Evolutionary conservation across 768 basidiomycete species (phyloP).

Genomic region (Mycena albidolilacea): DNA sequence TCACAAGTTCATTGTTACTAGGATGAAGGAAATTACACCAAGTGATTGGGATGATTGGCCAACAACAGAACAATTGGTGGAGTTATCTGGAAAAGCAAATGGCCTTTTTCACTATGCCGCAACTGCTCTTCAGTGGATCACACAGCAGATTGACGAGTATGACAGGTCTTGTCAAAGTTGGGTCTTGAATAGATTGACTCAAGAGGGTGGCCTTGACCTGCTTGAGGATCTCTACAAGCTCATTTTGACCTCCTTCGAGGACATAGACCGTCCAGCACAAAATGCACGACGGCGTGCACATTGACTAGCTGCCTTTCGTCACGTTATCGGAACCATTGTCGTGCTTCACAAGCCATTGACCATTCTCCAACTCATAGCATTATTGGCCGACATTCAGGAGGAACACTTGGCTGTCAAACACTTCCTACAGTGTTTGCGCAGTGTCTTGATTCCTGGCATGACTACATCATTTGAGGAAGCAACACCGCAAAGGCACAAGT

Average conservation of each 20-base stretch:
- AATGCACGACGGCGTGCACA: background rate
- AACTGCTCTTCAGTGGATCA: slow-evolving; percentile 20
- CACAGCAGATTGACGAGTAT: background rate
- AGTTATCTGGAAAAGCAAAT: no score
- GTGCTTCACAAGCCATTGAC: slow-evolving; percentile 10
- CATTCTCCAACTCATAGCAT: slow-evolving; percentile 9
- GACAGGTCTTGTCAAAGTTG: background rate
- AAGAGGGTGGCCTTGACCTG: no score
- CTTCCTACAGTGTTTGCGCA: background rate
- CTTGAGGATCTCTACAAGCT: no score
- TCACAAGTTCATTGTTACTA: no score
- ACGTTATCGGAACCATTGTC: slow-evolving; percentile 13
- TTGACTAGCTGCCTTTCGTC: background rate
- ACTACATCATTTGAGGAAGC: slow-evolving; percentile 16
- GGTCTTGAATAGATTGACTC: background rate
- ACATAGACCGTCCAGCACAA: background rate
- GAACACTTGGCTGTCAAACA: background rate
- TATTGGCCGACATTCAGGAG: background rate
- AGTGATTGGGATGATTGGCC: no score
- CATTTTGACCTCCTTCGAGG: background rate
- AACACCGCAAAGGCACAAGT: slow-evolving; percentile 25
- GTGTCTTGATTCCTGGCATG: background rate
- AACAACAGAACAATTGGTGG: no score
- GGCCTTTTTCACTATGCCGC: slow-evolving; percentile 5
- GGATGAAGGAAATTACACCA: no score